Base-by-base conservation (phyloP, 2,329 filamentous ascomycete species). In the Talaromyces sp. region DNA sequence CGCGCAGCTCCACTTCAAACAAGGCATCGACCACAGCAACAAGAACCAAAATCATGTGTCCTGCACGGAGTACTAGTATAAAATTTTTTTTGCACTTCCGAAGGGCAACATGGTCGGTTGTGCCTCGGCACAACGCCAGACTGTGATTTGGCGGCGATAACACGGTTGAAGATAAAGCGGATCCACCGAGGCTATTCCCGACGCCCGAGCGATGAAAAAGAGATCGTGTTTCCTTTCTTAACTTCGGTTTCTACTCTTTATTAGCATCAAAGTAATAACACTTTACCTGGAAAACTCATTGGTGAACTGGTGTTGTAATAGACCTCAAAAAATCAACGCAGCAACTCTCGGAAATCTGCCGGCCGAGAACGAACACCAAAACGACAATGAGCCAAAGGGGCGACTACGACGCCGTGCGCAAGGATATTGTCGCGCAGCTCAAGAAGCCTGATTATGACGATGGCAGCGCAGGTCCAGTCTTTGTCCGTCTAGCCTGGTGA, bases 371-470 rank as follows among this genome's bases (percentile, higher is more conserved):
- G 26, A 54, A 60, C 56, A 57, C 10, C 5, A 31, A 41, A 19
- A 35, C n/a, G 54, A 61, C 21, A 17, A 60, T 60, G 59, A 76
- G 72, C 65, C 66, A 63, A 46, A 61, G 67, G 48, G 67, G 71
- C 52, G 73, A 77, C 64, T 77, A 78, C 69, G 72, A 72, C 52
- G 78, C 80, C 46, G 84, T 86, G 65, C 79, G 79, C 54, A 78
- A 79, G 65, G 83, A 84, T 66, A 81, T 86, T 58, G 74, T 72
- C 62, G 75, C 75, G 27, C 77, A 85, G 58, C 74, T 86, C 53
- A 75, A 82, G 62, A 83, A 87, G 69, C 85, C 85, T 24, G 83
- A 78, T 64, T 88, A 87, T 70, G 85, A 88, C 66, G 85, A 88
- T 72, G 85, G 85, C 19, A 85, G 82, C 60, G 83, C 83, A 31